A percentile compares a stretch with the other conserved stretches of the same genome.
phyloP scores from a whole-genome alignment of 2,329 filamentous ascomycete species.

The Cucurbitaria berberidis region DNA sequence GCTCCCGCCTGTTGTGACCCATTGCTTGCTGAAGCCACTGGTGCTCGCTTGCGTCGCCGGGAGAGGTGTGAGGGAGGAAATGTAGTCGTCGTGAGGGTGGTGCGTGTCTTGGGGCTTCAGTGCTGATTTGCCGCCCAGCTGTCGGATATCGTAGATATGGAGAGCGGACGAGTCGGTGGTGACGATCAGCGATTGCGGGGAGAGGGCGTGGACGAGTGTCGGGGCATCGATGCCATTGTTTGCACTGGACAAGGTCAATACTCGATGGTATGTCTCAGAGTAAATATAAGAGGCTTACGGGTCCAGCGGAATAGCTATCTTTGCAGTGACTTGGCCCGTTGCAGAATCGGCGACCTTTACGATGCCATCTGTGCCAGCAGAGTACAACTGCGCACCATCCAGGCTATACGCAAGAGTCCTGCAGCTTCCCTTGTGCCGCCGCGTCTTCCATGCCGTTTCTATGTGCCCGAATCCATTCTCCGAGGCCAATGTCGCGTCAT shows the following conservation, averaged over 20 bases:
- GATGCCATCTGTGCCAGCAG: slow-evolving; percentile 67
- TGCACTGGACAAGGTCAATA: slow-evolving; percentile 41
- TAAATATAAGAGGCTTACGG: slow-evolving; percentile 30
- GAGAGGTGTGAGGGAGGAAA: slow-evolving; percentile 84
- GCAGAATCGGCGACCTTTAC: slow-evolving; percentile 65
- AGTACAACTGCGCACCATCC: slow-evolving; percentile 73
- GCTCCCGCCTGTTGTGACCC: slow-evolving; percentile 89
- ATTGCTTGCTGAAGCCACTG: slow-evolving; percentile 90
- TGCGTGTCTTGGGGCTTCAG: slow-evolving; percentile 75
- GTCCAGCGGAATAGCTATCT: slow-evolving; percentile 74
- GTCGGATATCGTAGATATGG: slow-evolving; percentile 85
- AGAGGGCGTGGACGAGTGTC: slow-evolving; percentile 80
- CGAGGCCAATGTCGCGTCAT: slow-evolving; percentile 58
- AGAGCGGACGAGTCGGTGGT: slow-evolving; percentile 89
- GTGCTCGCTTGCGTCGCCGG: slow-evolving; percentile 81
- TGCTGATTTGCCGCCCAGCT: slow-evolving; percentile 52
- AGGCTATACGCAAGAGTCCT: slow-evolving; percentile 77
- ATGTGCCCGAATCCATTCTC: slow-evolving; percentile 75
- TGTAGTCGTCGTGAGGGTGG: slow-evolving; percentile 88
- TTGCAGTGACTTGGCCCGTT: slow-evolving; percentile 74
- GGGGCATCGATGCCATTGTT: slow-evolving; percentile 69
- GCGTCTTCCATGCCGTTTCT: slow-evolving; percentile 83
- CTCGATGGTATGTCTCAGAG: background rate
- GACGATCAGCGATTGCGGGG: slow-evolving; percentile 85
- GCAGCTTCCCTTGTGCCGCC: slow-evolving; percentile 93